Evolutionary conservation across 352 stramenopile genomes (phyloP).

Genomic region (Phytopythium cucurbitacearum): DNA sequence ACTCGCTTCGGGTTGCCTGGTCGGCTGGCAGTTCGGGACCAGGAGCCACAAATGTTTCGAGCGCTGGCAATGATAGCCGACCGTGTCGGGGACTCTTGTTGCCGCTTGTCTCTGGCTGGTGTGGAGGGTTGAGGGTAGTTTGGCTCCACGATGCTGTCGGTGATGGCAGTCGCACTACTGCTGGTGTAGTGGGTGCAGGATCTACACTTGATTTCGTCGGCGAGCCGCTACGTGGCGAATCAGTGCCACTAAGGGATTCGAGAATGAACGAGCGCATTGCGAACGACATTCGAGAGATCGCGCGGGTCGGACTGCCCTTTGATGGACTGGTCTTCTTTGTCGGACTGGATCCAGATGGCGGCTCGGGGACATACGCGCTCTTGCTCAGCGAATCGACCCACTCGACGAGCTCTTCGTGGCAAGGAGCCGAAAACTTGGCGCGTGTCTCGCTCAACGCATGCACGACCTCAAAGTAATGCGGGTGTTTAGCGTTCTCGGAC

Average conservation of each 20-base stretch:
- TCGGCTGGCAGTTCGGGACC: neutral
- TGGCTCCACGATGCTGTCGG: too few relatives aligned
- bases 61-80: too few relatives aligned
- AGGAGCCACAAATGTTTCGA: too few relatives aligned
- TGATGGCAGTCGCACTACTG: too few relatives aligned
- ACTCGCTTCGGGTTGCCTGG: constrained; percentile 64
- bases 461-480: constrained; percentile 78
- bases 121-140: too few relatives aligned
- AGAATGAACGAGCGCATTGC: constrained; percentile 78
- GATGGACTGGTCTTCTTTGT: neutral
- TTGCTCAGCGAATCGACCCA: constrained; percentile 61
- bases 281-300: constrained; percentile 66
- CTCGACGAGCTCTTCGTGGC: constrained; percentile 46
- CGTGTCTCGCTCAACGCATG: constrained; percentile 71
- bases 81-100: too few relatives aligned
- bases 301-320: constrained; percentile 36
- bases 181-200: too few relatives aligned
- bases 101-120: too few relatives aligned
- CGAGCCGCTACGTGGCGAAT: too few relatives aligned
- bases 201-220: too few relatives aligned
- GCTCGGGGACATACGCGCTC: constrained; percentile 39
- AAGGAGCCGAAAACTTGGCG: constrained; percentile 71
- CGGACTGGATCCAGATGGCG: constrained; percentile 31
- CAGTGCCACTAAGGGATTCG: constrained; percentile 19
- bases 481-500: constrained; percentile 60